Evolutionary conservation across 2,329 filamentous ascomycete genomes (phyloP).

Genomic region (Colletotrichum lentis): DNA sequence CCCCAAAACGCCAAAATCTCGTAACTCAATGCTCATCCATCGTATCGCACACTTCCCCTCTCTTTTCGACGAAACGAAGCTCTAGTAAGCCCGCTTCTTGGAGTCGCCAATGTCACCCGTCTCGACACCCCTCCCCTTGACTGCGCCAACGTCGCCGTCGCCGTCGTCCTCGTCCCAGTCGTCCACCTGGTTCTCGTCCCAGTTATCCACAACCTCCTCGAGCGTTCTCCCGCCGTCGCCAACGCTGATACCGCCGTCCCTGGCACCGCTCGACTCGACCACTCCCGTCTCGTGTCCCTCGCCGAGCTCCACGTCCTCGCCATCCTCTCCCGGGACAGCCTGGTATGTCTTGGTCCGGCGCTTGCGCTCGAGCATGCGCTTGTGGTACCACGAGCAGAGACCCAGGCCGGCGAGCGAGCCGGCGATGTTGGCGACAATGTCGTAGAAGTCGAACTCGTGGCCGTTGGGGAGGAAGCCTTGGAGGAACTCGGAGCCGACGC

Average conservation of each 20-base stretch:
- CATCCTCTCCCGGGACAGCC: conserved; percentile 70
- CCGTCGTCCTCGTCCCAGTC: conserved; percentile 65
- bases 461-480: conserved; percentile 79
- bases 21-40: conserved; percentile 37
- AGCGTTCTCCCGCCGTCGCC: conserved; percentile 51
- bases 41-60: conserved; percentile 13
- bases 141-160: conserved; percentile 42
- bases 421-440: conserved; percentile 86
- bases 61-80: not conserved
- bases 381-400: conserved; percentile 90
- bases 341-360: conserved; percentile 77
- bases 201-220: conserved; percentile 88
- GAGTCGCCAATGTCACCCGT: conserved; percentile 41
- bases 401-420: conserved; percentile 77
- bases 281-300: conserved; percentile 74
- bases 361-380: conserved; percentile 91
- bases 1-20: conserved; percentile 28
- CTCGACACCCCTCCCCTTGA: conserved; percentile 43
- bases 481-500: conserved; percentile 77
- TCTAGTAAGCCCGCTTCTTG: conserved; percentile 49
- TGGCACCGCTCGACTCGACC: conserved; percentile 42
- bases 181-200: conserved; percentile 82
- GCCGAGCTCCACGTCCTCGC: conserved; percentile 80
- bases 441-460: conserved; percentile 77
- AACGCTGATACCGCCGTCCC: conserved; percentile 41